Conservation (phyloP, 208 protist species). For the Phytomonas sp. region DNA sequence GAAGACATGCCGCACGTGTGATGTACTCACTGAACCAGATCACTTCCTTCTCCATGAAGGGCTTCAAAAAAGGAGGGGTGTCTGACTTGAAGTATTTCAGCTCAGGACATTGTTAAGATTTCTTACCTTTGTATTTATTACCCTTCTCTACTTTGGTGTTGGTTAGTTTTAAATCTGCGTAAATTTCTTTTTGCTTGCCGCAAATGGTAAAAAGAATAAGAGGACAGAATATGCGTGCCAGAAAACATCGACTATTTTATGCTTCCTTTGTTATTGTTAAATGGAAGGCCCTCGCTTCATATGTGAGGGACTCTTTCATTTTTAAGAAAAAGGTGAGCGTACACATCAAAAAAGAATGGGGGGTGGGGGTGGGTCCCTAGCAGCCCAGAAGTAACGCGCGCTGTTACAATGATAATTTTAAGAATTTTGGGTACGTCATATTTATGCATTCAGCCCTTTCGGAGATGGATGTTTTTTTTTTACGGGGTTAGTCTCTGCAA, state of each 20-base stretch:
- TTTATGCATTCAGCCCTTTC: neutral
- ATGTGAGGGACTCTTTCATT: neutral
- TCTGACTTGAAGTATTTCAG: conserved; percentile 3
- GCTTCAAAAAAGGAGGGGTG: neutral
- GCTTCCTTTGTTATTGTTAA: neutral
- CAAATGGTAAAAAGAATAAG: neutral
- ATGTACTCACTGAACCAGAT: neutral
- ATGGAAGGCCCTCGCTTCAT: neutral
- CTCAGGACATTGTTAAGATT: neutral
- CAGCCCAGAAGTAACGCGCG: neutral
- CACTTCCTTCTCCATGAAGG: neutral
- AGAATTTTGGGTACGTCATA: neutral
- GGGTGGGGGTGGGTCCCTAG: neutral
- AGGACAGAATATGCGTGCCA: neutral
- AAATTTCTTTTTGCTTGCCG: neutral
- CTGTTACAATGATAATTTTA: neutral
- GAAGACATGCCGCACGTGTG: neutral
- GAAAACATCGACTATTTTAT: neutral
- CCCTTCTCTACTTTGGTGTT: conserved; percentile 3
- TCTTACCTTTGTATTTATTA: conserved; percentile 4
- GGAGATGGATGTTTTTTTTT: conserved; percentile 2
- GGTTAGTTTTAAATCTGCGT: neutral
- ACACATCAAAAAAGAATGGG: conserved; percentile 2
- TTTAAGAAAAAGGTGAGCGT: neutral
- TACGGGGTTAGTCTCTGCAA: conserved; percentile 7